Evolutionary conservation across 495 filamentous ascomycete genomes (phyloP).

Genomic region (Hyaloscypha bicolor): DNA sequence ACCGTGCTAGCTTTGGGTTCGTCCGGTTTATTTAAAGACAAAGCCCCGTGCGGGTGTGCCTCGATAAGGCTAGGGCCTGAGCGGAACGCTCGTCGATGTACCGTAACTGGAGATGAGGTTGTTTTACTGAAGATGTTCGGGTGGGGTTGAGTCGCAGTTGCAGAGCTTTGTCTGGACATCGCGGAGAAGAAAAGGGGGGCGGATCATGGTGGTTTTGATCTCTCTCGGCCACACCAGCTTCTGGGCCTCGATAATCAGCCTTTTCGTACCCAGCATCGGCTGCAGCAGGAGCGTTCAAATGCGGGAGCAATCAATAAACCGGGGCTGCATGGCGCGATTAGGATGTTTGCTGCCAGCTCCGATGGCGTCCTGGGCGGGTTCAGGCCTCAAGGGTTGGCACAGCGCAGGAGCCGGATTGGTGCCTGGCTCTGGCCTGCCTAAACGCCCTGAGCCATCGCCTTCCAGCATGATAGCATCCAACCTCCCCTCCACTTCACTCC

Average conservation of each 20-base stretch:
- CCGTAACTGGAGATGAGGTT: neutral
- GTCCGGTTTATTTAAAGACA: slow-evolving; percentile 5
- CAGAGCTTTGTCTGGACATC: no score
- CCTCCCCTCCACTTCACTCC: neutral
- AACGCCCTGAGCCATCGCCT: neutral
- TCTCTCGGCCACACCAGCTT: neutral
- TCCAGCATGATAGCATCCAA: neutral
- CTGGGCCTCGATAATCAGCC: neutral
- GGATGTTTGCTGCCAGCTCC: neutral
- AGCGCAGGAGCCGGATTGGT: neutral
- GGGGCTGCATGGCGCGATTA: slow-evolving; percentile 7
- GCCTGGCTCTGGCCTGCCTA: neutral
- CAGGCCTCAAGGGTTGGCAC: neutral
- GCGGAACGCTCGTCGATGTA: neutral
- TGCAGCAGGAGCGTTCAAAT: slow-evolving; percentile 5
- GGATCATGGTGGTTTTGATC: neutral
- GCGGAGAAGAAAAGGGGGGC: neutral
- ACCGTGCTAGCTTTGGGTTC: neutral
- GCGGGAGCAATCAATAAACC: slow-evolving; percentile 9
- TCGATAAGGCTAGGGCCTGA: neutral
- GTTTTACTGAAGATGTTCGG: neutral
- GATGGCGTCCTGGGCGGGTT: neutral
- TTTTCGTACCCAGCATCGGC: neutral
- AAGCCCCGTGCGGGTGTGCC: neutral
- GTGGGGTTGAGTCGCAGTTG: neutral